Evolutionary conservation across 371 early-diverging fungal genomes (phyloP).

Genomic region (Saksenaea oblongispora): DNA sequence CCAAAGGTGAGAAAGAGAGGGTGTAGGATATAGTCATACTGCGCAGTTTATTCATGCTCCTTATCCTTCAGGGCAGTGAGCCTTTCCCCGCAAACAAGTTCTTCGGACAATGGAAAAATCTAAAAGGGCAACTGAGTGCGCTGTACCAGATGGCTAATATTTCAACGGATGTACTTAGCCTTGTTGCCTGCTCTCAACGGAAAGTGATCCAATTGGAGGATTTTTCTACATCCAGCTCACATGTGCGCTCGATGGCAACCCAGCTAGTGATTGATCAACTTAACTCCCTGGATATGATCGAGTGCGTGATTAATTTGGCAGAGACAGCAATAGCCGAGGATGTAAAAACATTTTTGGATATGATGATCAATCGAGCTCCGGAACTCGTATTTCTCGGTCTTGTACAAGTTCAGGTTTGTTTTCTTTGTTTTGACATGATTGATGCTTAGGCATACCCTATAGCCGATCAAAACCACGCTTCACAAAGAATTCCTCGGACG

Average conservation of each 20-base stretch:
- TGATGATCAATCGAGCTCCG: slow-evolving; percentile 66
- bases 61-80: slow-evolving; percentile 12
- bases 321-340: slow-evolving; percentile 67
- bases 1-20: slow-evolving; percentile 49
- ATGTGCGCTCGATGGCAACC: slow-evolving; percentile 52
- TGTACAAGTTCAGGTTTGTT: slow-evolving; percentile 61
- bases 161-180: slow-evolving; percentile 55
- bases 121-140: slow-evolving; percentile 72
- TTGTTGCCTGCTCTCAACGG: slow-evolving; percentile 47
- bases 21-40: neutral
- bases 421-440: neutral
- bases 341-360: slow-evolving; percentile 67
- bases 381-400: slow-evolving; percentile 81
- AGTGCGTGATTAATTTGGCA: slow-evolving; percentile 65
- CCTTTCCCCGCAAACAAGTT: slow-evolving; percentile 73
- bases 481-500: slow-evolving; percentile 72
- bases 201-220: slow-evolving; percentile 59
- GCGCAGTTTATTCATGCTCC: neutral
- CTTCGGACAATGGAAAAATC: slow-evolving; percentile 77
- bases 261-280: slow-evolving; percentile 61
- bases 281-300: slow-evolving; percentile 79
- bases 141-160: slow-evolving; percentile 66
- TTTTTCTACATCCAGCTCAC: slow-evolving; percentile 48
- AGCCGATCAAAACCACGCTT: slow-evolving; percentile 60
- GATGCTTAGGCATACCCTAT: neutral